phyloP scores from a whole-genome alignment of 2,329 filamentous ascomycete species.

The Colletotrichum echinochloae region DNA sequence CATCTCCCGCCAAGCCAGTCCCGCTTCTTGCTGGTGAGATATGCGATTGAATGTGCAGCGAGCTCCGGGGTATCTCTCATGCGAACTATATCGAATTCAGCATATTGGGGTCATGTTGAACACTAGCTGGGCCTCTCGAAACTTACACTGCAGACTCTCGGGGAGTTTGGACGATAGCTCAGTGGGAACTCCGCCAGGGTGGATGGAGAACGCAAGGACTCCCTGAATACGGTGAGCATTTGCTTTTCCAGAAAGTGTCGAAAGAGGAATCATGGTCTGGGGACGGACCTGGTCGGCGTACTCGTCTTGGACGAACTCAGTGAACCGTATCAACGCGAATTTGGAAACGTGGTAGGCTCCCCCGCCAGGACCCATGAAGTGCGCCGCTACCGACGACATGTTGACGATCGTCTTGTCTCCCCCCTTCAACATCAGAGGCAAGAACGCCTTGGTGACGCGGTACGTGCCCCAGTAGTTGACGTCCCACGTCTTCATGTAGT shows the following conservation, averaged over 20 bases:
- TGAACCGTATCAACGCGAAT: conserved; percentile 61
- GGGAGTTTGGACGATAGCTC: conserved; percentile 44
- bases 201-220: conserved; percentile 54
- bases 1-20: conserved; percentile 39
- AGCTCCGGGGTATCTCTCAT: conserved; percentile 41
- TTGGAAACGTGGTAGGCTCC: conserved; percentile 62
- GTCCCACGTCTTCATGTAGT: conserved; percentile 62
- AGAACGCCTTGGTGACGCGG: conserved; percentile 58
- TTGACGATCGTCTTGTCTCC: conserved; percentile 58
- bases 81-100: conserved; percentile 23
- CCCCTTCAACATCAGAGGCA: conserved; percentile 58
- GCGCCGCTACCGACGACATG: conserved; percentile 58
- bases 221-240: conserved; percentile 47
- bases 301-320: conserved; percentile 61
- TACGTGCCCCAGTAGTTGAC: conserved; percentile 64
- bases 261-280: not conserved
- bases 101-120: accelerated
- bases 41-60: conserved; percentile 33
- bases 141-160: conserved; percentile 36
- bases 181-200: conserved; percentile 55
- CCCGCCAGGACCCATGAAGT: conserved; percentile 49
- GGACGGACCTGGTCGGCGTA: conserved; percentile 47
- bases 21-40: conserved; percentile 32
- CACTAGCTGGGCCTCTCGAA: accelerated
- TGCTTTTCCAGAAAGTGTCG: not conserved